Evolutionary conservation across 2,329 filamentous ascomycete genomes (phyloP).

Genomic region (Trichoderma brevicompactum): DNA sequence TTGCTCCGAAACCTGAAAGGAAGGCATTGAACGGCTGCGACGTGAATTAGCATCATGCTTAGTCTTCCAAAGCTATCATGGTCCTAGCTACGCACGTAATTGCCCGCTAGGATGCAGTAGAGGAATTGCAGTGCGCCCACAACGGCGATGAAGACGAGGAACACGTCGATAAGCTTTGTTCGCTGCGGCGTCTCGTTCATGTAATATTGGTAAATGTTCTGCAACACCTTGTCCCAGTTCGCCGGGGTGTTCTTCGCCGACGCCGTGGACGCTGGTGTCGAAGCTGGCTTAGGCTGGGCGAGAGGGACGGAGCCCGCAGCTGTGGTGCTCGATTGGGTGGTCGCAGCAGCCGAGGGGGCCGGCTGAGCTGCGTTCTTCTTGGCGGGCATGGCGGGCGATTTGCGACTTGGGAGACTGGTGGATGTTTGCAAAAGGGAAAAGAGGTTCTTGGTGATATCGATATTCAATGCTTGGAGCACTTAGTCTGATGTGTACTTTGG

Average conservation of each 20-base stretch:
- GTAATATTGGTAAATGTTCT: slow-evolving; percentile 79
- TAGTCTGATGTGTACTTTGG: slow-evolving; percentile 8
- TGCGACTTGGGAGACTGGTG: slow-evolving; percentile 6
- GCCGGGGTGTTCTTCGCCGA: slow-evolving; percentile 34
- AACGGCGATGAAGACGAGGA: slow-evolving; percentile 83
- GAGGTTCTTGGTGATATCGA: slow-evolving; percentile 15
- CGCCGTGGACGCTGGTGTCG: not conserved
- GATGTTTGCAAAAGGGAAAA: not conserved
- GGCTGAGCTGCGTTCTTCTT: slow-evolving; percentile 50
- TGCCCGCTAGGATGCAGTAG: slow-evolving; percentile 89
- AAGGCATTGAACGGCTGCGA: slow-evolving; percentile 97
- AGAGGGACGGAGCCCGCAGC: slow-evolving; percentile 36
- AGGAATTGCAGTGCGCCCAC: slow-evolving; percentile 91
- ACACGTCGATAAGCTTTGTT: slow-evolving; percentile 88
- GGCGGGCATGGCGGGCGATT: slow-evolving; percentile 50
- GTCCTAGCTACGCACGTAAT: slow-evolving; percentile 73
- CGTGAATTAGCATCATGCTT: not conserved
- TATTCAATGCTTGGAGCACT: slow-evolving; percentile 1
- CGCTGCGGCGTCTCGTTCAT: slow-evolving; percentile 81
- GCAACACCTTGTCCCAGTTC: slow-evolving; percentile 63
- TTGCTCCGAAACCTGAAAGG: slow-evolving; percentile 89
- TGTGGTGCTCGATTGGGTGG: slow-evolving; percentile 39
- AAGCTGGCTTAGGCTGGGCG: slow-evolving; percentile 32
- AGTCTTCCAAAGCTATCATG: not conserved
- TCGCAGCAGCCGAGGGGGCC: slow-evolving; percentile 42